These are phyloP conservation scores for Fusarium xyrophilum DNA, from an alignment of 2,329 filamentous ascomycete genomes.

Conservation along the genomic window DNA sequence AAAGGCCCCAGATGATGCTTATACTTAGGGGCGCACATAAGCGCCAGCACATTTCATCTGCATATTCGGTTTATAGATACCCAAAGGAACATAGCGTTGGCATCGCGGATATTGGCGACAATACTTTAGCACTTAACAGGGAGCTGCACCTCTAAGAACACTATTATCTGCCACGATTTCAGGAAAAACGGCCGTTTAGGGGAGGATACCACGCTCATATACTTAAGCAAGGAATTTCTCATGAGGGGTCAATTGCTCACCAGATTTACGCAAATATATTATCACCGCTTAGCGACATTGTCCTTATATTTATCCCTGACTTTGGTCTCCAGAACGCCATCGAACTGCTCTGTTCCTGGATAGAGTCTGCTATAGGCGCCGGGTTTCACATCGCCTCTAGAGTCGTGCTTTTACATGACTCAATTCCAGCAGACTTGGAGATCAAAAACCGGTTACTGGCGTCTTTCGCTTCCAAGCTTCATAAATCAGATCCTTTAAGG, in stretches of 20 bases:
- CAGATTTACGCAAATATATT: not conserved
- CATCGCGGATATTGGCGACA: not conserved
- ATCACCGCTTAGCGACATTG: not conserved
- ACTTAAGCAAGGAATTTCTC: not conserved
- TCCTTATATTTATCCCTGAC: constrained; percentile 5
- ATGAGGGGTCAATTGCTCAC: not conserved
- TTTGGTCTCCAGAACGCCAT: not conserved
- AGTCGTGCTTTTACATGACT: not conserved
- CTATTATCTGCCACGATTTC: not conserved
- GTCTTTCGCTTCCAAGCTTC: not conserved
- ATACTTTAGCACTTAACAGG: not conserved
- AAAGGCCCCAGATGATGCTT: not conserved
- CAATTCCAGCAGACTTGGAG: not conserved
- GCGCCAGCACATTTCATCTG: not conserved
- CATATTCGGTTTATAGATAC: not conserved
- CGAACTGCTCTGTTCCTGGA: not conserved
- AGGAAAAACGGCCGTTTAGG: not conserved
- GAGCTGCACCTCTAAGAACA: constrained; percentile 1
- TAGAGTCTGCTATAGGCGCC: not conserved
- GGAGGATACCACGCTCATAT: not conserved
- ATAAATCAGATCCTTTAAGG: not conserved
- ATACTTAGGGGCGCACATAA: not conserved
- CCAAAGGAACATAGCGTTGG: not conserved
- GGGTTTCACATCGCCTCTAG: not conserved
- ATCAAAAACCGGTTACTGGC: not conserved